Conservation (phyloP, 2,329 filamentous ascomycete species). For the Colletotrichum sp. region DNA sequence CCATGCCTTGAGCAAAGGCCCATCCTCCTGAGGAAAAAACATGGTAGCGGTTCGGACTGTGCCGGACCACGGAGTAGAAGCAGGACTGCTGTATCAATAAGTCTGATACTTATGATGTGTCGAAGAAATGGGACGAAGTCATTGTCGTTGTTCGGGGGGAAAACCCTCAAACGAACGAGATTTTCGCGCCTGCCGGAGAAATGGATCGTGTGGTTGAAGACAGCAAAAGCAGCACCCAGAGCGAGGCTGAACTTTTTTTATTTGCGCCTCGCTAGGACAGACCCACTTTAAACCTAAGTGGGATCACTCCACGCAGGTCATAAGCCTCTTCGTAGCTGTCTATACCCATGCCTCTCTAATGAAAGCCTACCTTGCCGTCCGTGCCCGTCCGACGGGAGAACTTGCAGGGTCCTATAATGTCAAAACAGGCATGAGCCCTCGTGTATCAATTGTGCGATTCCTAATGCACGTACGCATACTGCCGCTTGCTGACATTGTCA, state of each 20-base stretch:
- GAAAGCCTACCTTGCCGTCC: background rate
- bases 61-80: background rate
- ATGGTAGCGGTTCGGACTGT: slow-evolving; percentile 41
- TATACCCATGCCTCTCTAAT: background rate
- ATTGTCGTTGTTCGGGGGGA: slow-evolving; percentile 13
- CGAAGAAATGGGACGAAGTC: background rate
- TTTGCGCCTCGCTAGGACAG: slow-evolving; percentile 7
- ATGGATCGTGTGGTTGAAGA: background rate
- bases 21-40: slow-evolving; percentile 68
- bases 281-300: slow-evolving; percentile 19
- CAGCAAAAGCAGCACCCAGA: background rate
- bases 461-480: background rate
- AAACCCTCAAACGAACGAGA: slow-evolving; percentile 10
- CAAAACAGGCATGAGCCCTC: background rate
- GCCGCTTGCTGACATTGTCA: background rate
- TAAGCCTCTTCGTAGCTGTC: background rate
- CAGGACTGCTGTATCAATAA: slow-evolving; percentile 8
- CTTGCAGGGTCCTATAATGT: background rate
- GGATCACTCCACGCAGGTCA: background rate
- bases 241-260: slow-evolving; percentile 13
- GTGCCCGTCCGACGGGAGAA: background rate
- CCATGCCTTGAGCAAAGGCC: slow-evolving; percentile 73
- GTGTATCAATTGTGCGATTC: background rate
- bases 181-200: background rate
- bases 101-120: slow-evolving; percentile 10